phyloP scores from a whole-genome alignment of 2,329 filamentous ascomycete genomes.

The Hymenoscyphus infarciens region DNA sequence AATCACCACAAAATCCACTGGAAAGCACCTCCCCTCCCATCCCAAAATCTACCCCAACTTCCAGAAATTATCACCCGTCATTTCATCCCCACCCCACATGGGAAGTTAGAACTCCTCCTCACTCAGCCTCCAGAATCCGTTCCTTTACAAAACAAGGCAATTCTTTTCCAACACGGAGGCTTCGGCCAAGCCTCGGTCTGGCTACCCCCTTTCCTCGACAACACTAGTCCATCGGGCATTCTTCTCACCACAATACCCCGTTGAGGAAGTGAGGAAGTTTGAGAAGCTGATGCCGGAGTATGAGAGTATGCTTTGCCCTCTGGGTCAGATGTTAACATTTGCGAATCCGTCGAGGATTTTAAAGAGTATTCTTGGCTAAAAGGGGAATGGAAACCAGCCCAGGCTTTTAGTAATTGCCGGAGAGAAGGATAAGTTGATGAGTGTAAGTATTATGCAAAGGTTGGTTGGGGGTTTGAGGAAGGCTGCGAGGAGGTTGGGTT shows the following conservation, averaged over 20 bases:
- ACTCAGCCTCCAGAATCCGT: conserved; percentile 23
- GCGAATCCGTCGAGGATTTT: conserved; percentile 37
- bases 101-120: conserved; percentile 39
- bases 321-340: conserved; percentile 38
- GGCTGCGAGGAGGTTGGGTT: conserved; percentile 21
- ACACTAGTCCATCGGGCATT: conserved; percentile 41
- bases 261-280: conserved; percentile 34
- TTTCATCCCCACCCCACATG: conserved; percentile 35
- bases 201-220: conserved; percentile 38
- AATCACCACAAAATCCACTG: conserved; percentile 6
- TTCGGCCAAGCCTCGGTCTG: conserved; percentile 41
- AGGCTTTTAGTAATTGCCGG: conserved; percentile 30
- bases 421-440: conserved; percentile 30
- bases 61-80: conserved; percentile 34
- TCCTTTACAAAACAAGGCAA: conserved; percentile 11
- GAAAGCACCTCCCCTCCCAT: not conserved
- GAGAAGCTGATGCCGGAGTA: conserved; percentile 39
- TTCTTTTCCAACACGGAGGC: conserved; percentile 43
- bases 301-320: conserved; percentile 42
- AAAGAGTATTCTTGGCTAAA: conserved; percentile 12
- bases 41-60: conserved; percentile 14
- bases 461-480: conserved; percentile 33
- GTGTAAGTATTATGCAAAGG: conserved; percentile 25
- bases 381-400: conserved; percentile 13
- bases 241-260: conserved; percentile 38